Evolutionary conservation across 2,329 filamentous ascomycete species (phyloP).

Genomic region (Verticillium zaregamsianum): DNA sequence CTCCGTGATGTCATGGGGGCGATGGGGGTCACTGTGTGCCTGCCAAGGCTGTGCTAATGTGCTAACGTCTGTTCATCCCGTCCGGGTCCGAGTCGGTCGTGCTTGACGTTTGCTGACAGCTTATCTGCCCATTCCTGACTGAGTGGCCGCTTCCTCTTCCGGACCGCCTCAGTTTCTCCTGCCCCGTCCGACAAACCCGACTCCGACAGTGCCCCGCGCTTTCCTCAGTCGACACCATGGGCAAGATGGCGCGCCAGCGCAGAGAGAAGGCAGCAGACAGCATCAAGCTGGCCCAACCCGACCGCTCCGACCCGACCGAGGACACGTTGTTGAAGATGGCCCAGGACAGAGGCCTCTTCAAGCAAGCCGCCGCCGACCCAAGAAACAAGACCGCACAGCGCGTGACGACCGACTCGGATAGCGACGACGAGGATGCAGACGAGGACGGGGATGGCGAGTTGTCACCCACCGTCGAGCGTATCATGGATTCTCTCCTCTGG

Average conservation of each 20-base stretch:
- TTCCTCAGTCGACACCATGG: slow-evolving; percentile 5
- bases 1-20: slow-evolving; percentile 2
- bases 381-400: slow-evolving; percentile 24
- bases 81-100: neutral
- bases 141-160: neutral
- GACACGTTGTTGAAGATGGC: slow-evolving; percentile 73
- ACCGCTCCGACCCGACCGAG: slow-evolving; percentile 55
- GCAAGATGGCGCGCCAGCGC: slow-evolving; percentile 38
- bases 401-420: slow-evolving; percentile 6
- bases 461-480: slow-evolving; percentile 42
- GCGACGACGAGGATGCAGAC: slow-evolving; percentile 14
- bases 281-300: slow-evolving; percentile 64
- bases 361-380: slow-evolving; percentile 38
- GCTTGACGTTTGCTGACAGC: neutral
- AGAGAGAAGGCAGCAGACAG: slow-evolving; percentile 42
- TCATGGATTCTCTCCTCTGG: slow-evolving; percentile 56
- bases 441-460: slow-evolving; percentile 29
- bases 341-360: slow-evolving; percentile 56
- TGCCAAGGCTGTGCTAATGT: neutral
- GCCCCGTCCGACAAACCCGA: slow-evolving; percentile 22
- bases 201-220: neutral
- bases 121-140: neutral
- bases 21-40: neutral
- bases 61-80: no score
- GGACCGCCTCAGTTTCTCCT: slow-evolving; percentile 6